Evolutionary conservation across 768 basidiomycete species (phyloP), one percentile per base, ranked within the genome.

Genomic region (Pisolithus marmoratus): DNA sequence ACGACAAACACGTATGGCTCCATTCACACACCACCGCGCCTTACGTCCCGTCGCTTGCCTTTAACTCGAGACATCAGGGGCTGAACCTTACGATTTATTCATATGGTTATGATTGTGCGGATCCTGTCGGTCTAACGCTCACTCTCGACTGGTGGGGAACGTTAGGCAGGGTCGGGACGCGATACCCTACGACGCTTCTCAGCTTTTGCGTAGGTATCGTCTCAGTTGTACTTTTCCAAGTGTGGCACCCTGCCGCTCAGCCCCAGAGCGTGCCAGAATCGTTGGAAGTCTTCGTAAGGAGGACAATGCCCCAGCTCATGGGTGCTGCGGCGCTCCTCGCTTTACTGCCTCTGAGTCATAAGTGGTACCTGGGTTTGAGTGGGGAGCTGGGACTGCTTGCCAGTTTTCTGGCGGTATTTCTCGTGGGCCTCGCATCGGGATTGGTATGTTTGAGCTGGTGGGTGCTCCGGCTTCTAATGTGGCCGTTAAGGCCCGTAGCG

Each of bases 151-250:
- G 84, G 82, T 72, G 74, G 65, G 74, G 79, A 9, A 90, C 85
- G 2, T 52, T 90, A 6, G 90, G 89, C 2, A 76, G 87, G 36
- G 77, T 82, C 65, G 82, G 83, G 1, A 71, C 83, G 17, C 76
- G 95, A 22, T 97, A 91, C 69, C 78, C 85, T 44, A 84, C 81
- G 29, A 83, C 84, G 2, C 59, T 89, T 0, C 72, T 84, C 3
- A 78, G 79, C 24, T 96, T 94, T 87, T 75, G 83, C 2, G 70
- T 86, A 2, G 91, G 87, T 4, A 67, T 90, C n/a, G 79, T 83
- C 1, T 72, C 78, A 4, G 57, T 88, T 15, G 60, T 84, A 0
- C 50, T 87, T 20, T 84, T 79, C 57, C 66, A 74, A 31, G 76
- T 75, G 6, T 83, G 79, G 81, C 47, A 60, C 24, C 59, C 67